Conservation (phyloP, 805 yeast species). For the Maudiozyma barnettii region DNA sequence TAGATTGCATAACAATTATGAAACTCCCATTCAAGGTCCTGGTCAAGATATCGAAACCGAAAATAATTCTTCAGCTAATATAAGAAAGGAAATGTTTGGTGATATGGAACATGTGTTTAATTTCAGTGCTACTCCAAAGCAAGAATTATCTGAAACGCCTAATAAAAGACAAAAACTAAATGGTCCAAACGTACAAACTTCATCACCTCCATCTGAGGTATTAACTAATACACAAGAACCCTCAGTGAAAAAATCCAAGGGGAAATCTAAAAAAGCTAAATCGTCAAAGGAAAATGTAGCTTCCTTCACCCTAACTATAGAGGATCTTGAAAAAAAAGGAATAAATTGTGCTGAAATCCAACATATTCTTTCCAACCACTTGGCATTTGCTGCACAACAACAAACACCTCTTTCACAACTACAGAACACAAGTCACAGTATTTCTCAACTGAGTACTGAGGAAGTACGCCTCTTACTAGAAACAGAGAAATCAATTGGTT, state of each 20-base stretch:
- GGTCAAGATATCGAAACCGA: background rate
- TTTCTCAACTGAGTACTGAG: constrained; percentile 36
- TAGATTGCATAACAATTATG: background rate
- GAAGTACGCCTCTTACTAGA: constrained; percentile 39
- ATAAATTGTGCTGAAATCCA: constrained; percentile 42
- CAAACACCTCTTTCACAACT: constrained; percentile 78
- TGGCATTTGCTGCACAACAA: constrained; percentile 81
- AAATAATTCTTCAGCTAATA: background rate
- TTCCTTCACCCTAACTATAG: background rate
- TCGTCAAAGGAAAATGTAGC: background rate
- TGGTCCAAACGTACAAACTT: background rate
- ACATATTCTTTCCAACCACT: constrained; percentile 66
- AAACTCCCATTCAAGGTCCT: constrained; percentile 1
- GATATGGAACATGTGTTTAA: background rate
- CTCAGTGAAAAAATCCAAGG: background rate
- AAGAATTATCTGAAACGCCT: background rate
- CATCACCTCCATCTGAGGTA: background rate
- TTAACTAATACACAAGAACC: background rate
- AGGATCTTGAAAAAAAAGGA: constrained; percentile 14
- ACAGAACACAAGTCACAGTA: constrained; percentile 48
- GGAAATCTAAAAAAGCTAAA: background rate
- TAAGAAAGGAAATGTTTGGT: background rate
- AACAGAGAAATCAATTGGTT: constrained; percentile 53
- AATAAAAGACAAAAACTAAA: background rate
- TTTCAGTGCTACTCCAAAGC: background rate